Conservation (phyloP, 1,139 yeast species). For the Candida sanyaensis region DNA sequence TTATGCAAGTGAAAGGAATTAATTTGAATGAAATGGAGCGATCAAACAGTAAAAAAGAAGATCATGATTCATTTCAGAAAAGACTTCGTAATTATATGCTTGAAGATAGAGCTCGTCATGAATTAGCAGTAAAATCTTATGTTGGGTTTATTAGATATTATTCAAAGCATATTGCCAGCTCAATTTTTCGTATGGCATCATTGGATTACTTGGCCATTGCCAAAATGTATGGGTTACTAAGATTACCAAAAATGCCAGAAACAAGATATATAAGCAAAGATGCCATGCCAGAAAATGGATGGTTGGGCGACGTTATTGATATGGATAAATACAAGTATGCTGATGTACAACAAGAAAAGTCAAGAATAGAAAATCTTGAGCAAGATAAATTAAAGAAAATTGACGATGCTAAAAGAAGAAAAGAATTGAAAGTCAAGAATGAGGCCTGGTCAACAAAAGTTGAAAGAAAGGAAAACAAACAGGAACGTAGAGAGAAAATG, state of each 20-base stretch:
- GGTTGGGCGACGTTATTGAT: conserved; percentile 63
- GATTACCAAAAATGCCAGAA: conserved; percentile 97
- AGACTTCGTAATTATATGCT: conserved; percentile 59
- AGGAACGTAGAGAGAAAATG: conserved; percentile 63
- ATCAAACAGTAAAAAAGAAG: conserved; percentile 21
- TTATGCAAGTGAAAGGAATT: conserved; percentile 75
- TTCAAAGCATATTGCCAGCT: conserved; percentile 86
- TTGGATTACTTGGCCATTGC: conserved; percentile 77
- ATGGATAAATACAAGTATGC: conserved; percentile 68
- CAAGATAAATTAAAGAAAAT: conserved; percentile 46
- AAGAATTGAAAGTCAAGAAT: conserved; percentile 53
- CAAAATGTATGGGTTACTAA: conserved; percentile 71
- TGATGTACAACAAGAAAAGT: conserved; percentile 64
- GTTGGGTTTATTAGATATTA: conserved; percentile 85
- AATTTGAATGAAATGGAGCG: conserved; percentile 42
- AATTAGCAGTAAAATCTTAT: conserved; percentile 73
- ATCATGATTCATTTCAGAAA: conserved; percentile 25
- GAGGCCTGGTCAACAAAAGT: conserved; percentile 80
- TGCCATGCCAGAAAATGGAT: conserved; percentile 63
- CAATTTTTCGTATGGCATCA: conserved; percentile 76
- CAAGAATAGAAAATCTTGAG: conserved; percentile 60
- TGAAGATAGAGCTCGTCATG: conserved; percentile 77
- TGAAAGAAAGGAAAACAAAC: conserved; percentile 63
- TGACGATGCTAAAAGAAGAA: conserved; percentile 49
- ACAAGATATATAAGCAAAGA: conserved; percentile 52